Evolutionary conservation across 768 basidiomycete species (phyloP), one percentile per base, ranked within the genome.

Genomic region (Dendrothele bispora): DNA sequence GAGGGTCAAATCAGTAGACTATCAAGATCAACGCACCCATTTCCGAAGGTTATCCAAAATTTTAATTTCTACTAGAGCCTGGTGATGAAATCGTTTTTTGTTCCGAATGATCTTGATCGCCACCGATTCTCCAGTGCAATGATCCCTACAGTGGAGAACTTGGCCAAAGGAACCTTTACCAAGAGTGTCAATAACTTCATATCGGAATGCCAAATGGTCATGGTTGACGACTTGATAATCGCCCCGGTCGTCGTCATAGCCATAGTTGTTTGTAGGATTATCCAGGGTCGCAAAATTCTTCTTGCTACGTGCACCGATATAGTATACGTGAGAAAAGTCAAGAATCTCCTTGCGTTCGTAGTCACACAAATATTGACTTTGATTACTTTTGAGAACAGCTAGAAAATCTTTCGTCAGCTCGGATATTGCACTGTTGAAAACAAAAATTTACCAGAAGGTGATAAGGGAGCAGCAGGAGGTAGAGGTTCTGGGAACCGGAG

Each of bases 101-200:
- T 98, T 98, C 32, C 97, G 84, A 58, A 99, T 98, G 53, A 99
- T 98, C 77, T 99, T 99, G 72, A 99, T 85, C 15, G 97, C 97
- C 8, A 98, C 91, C n/a, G 92, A 94, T 58, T 90, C 82, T 8
- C 97, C 97, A 11, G 94, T 93, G 60, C 83, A 84, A 62, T 98
- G 91, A 68, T 98, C 97, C 34, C 95, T 85, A 66, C 95, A 98
- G 61, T 91, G 87, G 17, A 98, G 67, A 12, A 99, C 97, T 63
- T 98, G 97, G 15, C 97, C 97, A 57, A 99, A 99, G 7, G 95
- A 98, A 32, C 97, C 97, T 69, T 98, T 98, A 39, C 97, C 97
- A 32, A 98, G 83, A 3, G 90, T 88, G 55, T 88, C 91, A 44
- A 92, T 77, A 48, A 98, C 72, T 66, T 98, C 95, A 65, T 98